A percentile compares a stretch with the other conserved stretches of the same genome.
Conservation (phyloP, 2,329 filamentous ascomycete genomes). For the Malbranchea zuffiana region DNA sequence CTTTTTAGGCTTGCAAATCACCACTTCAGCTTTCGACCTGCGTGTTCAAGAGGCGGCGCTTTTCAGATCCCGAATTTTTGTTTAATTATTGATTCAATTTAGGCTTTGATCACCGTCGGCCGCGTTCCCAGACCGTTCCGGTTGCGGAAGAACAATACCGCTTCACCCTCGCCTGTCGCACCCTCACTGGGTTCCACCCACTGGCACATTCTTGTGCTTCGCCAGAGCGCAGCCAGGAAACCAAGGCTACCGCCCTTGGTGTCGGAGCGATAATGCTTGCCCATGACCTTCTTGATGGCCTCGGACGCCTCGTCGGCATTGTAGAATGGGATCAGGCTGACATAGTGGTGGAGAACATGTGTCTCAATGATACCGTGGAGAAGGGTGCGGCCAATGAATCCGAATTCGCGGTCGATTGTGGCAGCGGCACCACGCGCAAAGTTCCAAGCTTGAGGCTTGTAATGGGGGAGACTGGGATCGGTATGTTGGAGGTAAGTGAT, state of each 20-base stretch:
- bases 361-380: conserved; percentile 97
- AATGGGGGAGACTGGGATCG: conserved; percentile 87
- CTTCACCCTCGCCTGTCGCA: conserved; percentile 67
- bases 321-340: conserved; percentile 94
- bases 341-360: conserved; percentile 95
- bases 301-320: conserved; percentile 89
- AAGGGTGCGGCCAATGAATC: conserved; percentile 82
- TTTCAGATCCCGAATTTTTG: too few relatives aligned
- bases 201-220: conserved; percentile 74
- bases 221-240: conserved; percentile 77
- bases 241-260: conserved; percentile 64
- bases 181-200: conserved; percentile 90
- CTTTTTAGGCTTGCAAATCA: too few relatives aligned
- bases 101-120: conserved; percentile 8
- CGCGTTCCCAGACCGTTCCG: conserved; percentile 63
- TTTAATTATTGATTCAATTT: too few relatives aligned
- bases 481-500: conserved; percentile 98
- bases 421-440: conserved; percentile 87
- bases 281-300: conserved; percentile 92
- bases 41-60: too few relatives aligned
- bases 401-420: conserved; percentile 94
- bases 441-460: conserved; percentile 76
- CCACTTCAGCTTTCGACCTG: too few relatives aligned
- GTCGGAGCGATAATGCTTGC: conserved; percentile 82
- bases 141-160: conserved; percentile 92